Evolutionary conservation across 2,329 filamentous ascomycete species (phyloP).

Genomic region (Thelonectria blattea): DNA sequence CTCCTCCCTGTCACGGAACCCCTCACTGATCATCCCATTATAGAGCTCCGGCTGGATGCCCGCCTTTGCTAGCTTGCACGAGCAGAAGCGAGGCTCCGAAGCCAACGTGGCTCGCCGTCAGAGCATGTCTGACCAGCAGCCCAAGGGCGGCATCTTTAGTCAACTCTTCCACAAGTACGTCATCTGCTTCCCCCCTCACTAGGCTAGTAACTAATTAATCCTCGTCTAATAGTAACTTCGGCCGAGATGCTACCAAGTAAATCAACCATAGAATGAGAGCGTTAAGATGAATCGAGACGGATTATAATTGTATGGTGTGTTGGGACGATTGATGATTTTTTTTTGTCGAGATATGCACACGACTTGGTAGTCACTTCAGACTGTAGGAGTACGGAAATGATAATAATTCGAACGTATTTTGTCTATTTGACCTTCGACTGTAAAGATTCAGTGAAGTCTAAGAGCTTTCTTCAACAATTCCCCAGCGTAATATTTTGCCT

Average conservation of each 20-base stretch:
- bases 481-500: slow-evolving; percentile 5
- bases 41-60: slow-evolving; percentile 55
- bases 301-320: slow-evolving; percentile 7
- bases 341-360: not conserved
- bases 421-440: not conserved
- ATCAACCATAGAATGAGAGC: not conserved
- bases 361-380: slow-evolving; percentile 9
- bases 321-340: too few relatives aligned
- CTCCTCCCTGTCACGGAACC: not conserved
- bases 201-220: slow-evolving; percentile 3
- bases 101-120: slow-evolving; percentile 57
- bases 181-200: not conserved
- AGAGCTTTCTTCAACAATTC: not conserved
- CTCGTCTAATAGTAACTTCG: slow-evolving; percentile 39
- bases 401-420: slow-evolving; percentile 13
- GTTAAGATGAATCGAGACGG: slow-evolving; percentile 13
- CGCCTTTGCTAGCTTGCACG: slow-evolving; percentile 57
- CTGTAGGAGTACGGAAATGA: slow-evolving; percentile 21
- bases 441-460: too few relatives aligned
- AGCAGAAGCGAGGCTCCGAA: slow-evolving; percentile 55
- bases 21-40: not conserved
- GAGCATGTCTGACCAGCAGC: slow-evolving; percentile 61
- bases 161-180: slow-evolving; percentile 63
- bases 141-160: slow-evolving; percentile 56
- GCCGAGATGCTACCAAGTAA: slow-evolving; percentile 42